Percentiles rank a stretch among this genome's conserved stretches.
These are phyloP conservation scores for Lablab purpureus DNA, from an alignment of 306 rosid genomes.

Conservation along the genomic window DNA sequence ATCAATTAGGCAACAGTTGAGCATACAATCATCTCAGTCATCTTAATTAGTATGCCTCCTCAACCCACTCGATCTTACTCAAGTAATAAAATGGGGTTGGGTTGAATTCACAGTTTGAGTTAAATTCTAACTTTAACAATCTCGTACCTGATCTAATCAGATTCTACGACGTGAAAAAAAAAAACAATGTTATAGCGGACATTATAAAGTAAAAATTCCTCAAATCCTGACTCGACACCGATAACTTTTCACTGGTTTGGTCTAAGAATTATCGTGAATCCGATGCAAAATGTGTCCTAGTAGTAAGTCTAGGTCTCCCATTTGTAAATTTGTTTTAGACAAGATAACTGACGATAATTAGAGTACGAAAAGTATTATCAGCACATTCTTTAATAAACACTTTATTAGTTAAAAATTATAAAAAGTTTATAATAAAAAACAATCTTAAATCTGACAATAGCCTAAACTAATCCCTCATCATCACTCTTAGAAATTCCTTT, in stretches of 20 bases:
- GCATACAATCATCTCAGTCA: constrained; percentile 36
- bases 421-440: no score
- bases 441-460: no score
- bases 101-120: background rate
- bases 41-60: no score
- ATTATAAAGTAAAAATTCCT: background rate
- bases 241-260: background rate
- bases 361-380: background rate
- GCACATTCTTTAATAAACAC: background rate
- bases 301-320: background rate
- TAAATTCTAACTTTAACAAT: background rate
- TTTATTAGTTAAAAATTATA: no score
- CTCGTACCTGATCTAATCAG: background rate
- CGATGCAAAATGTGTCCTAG: no score
- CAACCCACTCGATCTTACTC: no score
- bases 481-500: no score
- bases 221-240: background rate
- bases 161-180: background rate
- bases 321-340: no score
- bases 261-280: background rate
- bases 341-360: background rate
- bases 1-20: background rate
- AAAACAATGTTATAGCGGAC: background rate
- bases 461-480: no score
- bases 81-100: background rate